These are phyloP conservation scores for Paramecium biaurelia DNA, from an alignment of 73 alveolate genomes.

Conservation along the genomic window DNA sequence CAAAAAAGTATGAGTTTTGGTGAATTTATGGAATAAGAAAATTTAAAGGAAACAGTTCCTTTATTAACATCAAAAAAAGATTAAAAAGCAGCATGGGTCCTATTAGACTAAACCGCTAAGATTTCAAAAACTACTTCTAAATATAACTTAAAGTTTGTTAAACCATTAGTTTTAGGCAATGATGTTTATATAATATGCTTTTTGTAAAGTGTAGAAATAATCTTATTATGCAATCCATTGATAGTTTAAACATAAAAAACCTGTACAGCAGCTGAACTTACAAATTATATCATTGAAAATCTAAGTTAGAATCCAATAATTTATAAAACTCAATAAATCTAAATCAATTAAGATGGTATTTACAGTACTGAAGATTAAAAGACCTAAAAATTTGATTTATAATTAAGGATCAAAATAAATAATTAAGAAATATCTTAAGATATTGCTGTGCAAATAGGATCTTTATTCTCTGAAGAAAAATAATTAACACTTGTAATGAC, in stretches of 20 bases:
- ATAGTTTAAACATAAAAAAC: background rate
- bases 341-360: background rate
- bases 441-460: background rate
- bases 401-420: slow-evolving; percentile 1
- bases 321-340: background rate
- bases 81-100: background rate
- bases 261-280: background rate
- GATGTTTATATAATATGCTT: background rate
- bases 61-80: background rate
- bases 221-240: background rate
- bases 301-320: background rate
- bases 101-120: background rate
- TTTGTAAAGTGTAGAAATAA: slow-evolving; percentile 22
- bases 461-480: background rate
- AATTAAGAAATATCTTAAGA: background rate
- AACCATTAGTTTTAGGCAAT: background rate
- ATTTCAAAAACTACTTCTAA: background rate
- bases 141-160: background rate
- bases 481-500: background rate
- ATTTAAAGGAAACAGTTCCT: background rate
- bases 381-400: background rate
- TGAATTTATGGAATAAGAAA: slow-evolving; percentile 27
- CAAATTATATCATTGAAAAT: background rate
- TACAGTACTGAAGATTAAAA: background rate
- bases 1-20: background rate